A percentile compares a stretch with the other conserved stretches of the same genome.
These are phyloP conservation scores for Thermothelomyces thermophilus DNA, from an alignment of 2,329 filamentous ascomycete species.

Conservation along the genomic window DNA sequence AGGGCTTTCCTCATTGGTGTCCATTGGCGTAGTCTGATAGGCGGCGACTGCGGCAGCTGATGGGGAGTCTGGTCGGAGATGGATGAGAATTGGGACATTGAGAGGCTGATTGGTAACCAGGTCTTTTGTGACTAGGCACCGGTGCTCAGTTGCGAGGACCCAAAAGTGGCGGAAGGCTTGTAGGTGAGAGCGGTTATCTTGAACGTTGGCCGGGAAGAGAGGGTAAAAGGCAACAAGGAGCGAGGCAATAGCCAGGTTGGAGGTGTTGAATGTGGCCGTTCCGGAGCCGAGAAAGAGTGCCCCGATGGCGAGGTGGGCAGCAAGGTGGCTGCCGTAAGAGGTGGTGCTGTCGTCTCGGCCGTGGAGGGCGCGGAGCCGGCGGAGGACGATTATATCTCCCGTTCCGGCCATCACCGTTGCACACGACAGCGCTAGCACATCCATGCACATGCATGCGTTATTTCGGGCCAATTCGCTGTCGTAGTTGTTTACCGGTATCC, in stretches of 20 bases:
- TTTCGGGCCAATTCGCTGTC: slow-evolving; percentile 78
- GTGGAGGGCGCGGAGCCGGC: slow-evolving; percentile 79
- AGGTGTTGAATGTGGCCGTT: slow-evolving; percentile 84
- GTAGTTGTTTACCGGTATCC: slow-evolving; percentile 55
- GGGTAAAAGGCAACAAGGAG: slow-evolving; percentile 91
- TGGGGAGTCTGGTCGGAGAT: slow-evolving; percentile 41
- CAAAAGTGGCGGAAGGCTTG: slow-evolving; percentile 97
- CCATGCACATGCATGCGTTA: slow-evolving; percentile 85
- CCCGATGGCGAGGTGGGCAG: slow-evolving; percentile 85
- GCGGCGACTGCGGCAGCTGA: slow-evolving; percentile 33
- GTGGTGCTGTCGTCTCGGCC: slow-evolving; percentile 77
- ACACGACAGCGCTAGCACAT: slow-evolving; percentile 72
- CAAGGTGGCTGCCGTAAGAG: slow-evolving; percentile 89
- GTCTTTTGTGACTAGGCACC: slow-evolving; percentile 84
- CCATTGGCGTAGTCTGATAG: not conserved
- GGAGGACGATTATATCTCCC: slow-evolving; percentile 78
- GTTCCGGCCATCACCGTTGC: slow-evolving; percentile 94
- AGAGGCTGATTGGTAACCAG: slow-evolving; percentile 76
- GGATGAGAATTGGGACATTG: slow-evolving; percentile 62
- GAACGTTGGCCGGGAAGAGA: slow-evolving; percentile 78
- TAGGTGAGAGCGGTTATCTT: slow-evolving; percentile 90
- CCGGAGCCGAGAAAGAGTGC: slow-evolving; percentile 87
- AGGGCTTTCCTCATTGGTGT: slow-evolving; percentile 24
- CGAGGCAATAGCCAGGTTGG: slow-evolving; percentile 76
- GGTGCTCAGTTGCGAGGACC: slow-evolving; percentile 85